Base-by-base conservation (phyloP, 139 green algal species). In the Coelastrella sp. region DNA sequence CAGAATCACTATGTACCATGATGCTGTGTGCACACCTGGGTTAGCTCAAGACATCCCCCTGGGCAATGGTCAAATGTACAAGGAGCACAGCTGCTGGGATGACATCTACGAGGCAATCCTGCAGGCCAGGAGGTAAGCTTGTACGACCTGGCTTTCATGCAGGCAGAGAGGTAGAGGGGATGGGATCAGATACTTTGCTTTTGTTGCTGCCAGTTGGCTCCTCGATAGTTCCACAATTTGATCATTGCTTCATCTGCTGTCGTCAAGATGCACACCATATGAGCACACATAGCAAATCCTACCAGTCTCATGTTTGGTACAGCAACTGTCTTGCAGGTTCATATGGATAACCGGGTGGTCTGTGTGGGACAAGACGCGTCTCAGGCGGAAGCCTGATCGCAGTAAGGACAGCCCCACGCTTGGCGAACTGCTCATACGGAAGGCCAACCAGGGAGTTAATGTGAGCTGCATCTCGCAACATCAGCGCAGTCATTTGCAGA, bases 311-410 rank as follows among this genome's bases (percentile, higher is more conserved):
- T 11, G 11, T 13, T 13, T 57, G 45, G 15, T 57, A 13, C 15
- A 57, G 45, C 45, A 2, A 0, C 45, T 57, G 45, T 57, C 45
- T 13, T 51, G 19, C 50, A 69, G 92, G 27, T 83, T 95, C 21
- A 91, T 94, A 66, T 94, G 90, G 75, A 87, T 94, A 35, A 86
- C 89, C 27, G 91, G 92, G 11, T 95, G 92, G 92, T 88, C 76
- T 8, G 48, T 94, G 35, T 92, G 79, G 78, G 75, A 73, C 41
- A 81, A 91, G 50, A 88, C 92, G 5, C 37, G 43, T 32, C 81
- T 95, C 76, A 77, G 72, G 68, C 72, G 78, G 35, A 37, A 83
- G 8, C 37, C 74, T 15, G 74, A 81, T 8, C 79, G 71, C 7
- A 41, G 23, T 8, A 25, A 53, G 7, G 15, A 37, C n/a, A 21